phyloP scores from a whole-genome alignment of 2,329 filamentous ascomycete genomes.

The Lachnellula hyalina region DNA sequence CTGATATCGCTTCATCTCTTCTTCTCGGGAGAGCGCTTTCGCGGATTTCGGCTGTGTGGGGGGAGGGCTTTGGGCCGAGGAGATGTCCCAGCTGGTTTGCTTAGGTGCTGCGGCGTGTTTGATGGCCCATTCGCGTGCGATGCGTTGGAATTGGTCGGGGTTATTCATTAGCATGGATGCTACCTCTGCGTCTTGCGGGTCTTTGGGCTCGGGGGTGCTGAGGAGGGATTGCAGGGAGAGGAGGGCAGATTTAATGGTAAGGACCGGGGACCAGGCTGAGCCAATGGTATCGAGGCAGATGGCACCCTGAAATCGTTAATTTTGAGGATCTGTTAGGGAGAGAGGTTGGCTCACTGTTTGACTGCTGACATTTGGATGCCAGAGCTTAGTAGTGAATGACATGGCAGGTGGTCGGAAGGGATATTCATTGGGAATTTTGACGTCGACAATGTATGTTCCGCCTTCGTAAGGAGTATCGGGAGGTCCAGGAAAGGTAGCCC shows the following conservation, averaged over 20 bases:
- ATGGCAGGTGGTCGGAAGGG: conserved; percentile 90
- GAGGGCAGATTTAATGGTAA: conserved; percentile 93
- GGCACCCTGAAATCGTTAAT: conserved; percentile 61
- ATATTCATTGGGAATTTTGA: conserved; percentile 81
- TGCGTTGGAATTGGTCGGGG: conserved; percentile 71
- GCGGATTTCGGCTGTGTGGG: conserved; percentile 21
- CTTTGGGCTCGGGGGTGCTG: conserved; percentile 88
- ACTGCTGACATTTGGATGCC: conserved; percentile 95
- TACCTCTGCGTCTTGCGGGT: conserved; percentile 94
- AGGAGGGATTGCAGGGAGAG: conserved; percentile 91
- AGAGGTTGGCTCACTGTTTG: conserved; percentile 62
- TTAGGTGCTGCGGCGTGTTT: conserved; percentile 72
- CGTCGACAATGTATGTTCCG: conserved; percentile 76
- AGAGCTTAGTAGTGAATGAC: conserved; percentile 88
- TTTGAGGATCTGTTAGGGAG: neutral
- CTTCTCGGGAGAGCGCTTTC: conserved; percentile 23
- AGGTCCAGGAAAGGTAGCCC: conserved; percentile 77
- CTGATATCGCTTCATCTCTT: conserved; percentile 56
- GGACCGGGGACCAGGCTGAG: conserved; percentile 86
- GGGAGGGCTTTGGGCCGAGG: conserved; percentile 31
- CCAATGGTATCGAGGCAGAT: conserved; percentile 95
- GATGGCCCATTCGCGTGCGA: conserved; percentile 87
- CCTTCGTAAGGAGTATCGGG: conserved; percentile 92
- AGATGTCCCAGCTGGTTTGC: conserved; percentile 44
- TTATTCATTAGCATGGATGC: conserved; percentile 81